Evolutionary conservation across 805 yeast genomes (phyloP).

Genomic region (Yarrowia keelungensis): DNA sequence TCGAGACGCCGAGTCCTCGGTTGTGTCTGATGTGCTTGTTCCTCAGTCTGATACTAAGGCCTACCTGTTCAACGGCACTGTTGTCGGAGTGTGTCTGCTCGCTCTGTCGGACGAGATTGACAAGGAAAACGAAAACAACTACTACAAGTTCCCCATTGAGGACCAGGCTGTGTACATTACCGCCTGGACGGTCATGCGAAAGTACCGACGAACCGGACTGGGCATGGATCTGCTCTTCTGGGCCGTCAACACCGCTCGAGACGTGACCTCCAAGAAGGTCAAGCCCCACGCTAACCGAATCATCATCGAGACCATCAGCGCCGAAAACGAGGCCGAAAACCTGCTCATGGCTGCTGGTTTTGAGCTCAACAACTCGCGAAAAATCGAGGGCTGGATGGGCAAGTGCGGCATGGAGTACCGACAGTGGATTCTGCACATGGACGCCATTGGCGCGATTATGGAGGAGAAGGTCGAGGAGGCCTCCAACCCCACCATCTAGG

Average conservation of each 20-base stretch:
- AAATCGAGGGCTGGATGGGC: conserved; percentile 39
- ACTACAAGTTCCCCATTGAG: conserved; percentile 39
- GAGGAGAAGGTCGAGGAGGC: conserved; percentile 28
- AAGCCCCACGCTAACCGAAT: conserved; percentile 33
- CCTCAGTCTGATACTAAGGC: conserved; percentile 38
- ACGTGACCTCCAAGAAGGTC: conserved; percentile 32
- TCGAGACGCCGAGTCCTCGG: conserved; percentile 39
- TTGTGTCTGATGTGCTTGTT: conserved; percentile 30
- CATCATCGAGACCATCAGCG: conserved; percentile 32
- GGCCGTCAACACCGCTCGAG: conserved; percentile 37
- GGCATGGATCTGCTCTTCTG: conserved; percentile 39
- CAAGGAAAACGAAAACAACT: conserved; percentile 22
- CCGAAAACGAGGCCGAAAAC: conserved; percentile 35
- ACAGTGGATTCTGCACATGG: conserved; percentile 37
- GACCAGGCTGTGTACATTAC: conserved; percentile 35
- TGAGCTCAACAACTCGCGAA: conserved; percentile 28
- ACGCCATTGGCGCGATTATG: conserved; percentile 33
- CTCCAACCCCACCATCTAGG: neutral
- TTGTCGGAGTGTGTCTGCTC: conserved; percentile 38
- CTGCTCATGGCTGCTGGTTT: conserved; percentile 30
- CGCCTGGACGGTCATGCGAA: conserved; percentile 39
- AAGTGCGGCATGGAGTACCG: conserved; percentile 37
- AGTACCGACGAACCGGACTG: conserved; percentile 40
- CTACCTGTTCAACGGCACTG: conserved; percentile 39
- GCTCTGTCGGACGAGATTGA: conserved; percentile 30